Evolutionary conservation across 208 protist genomes (phyloP).

Genomic region (Jaenimonas drosophilae): DNA sequence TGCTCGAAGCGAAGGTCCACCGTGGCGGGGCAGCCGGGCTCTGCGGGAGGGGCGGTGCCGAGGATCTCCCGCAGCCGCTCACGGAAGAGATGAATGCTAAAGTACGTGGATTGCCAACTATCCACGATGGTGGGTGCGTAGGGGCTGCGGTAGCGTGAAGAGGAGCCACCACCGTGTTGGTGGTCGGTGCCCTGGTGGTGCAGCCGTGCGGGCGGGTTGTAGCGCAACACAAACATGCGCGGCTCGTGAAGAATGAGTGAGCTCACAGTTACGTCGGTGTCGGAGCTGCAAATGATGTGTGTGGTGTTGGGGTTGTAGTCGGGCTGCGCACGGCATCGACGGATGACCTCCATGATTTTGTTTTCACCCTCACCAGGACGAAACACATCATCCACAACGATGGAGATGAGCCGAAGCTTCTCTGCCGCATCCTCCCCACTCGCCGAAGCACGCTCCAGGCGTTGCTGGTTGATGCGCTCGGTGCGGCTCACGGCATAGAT

Average conservation of each 20-base stretch:
- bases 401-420: slow-evolving; percentile 40
- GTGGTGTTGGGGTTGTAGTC: slow-evolving; percentile 96
- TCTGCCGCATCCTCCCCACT: neutral
- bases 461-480: slow-evolving; percentile 83
- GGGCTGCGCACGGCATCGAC: slow-evolving; percentile 57
- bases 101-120: slow-evolving; percentile 72
- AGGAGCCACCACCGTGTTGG: slow-evolving; percentile 2
- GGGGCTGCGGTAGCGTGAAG: neutral
- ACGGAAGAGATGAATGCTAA: slow-evolving; percentile 80
- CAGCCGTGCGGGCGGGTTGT: slow-evolving; percentile 78
- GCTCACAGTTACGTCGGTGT: slow-evolving; percentile 98
- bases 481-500: slow-evolving; percentile 66
- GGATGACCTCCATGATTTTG: slow-evolving; percentile 83
- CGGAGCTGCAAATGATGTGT: slow-evolving; percentile 98
- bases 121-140: slow-evolving; percentile 12
- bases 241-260: slow-evolving; percentile 96
- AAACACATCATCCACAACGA: slow-evolving; percentile 92
- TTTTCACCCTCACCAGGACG: slow-evolving; percentile 97
- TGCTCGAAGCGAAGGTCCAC: slow-evolving; percentile 54
- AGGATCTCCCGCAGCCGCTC: slow-evolving; percentile 44
- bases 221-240: slow-evolving; percentile 94
- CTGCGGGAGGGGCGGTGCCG: neutral
- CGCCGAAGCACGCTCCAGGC: slow-evolving; percentile 18
- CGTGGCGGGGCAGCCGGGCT: slow-evolving; percentile 5
- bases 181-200: slow-evolving; percentile 3